Evolutionary conservation across 2,329 filamentous ascomycete species (phyloP).

Genomic region (Talaromyces atroroseus): DNA sequence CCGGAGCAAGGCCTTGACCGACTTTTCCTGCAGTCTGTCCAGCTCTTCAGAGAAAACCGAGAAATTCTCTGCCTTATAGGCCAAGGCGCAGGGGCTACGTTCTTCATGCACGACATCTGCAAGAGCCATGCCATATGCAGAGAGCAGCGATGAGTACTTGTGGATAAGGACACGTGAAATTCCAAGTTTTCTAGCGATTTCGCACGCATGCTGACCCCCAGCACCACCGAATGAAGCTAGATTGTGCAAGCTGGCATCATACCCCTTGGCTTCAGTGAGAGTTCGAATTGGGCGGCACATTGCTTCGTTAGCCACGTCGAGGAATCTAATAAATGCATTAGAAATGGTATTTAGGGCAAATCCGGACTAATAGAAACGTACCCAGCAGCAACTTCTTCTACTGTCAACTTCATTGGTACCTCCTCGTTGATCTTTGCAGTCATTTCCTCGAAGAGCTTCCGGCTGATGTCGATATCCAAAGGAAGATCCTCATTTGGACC

Average conservation of each 20-base stretch:
- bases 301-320: constrained; percentile 84
- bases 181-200: constrained; percentile 78
- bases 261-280: constrained; percentile 49
- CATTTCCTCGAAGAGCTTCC: constrained; percentile 65
- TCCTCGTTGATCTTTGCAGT: constrained; percentile 70
- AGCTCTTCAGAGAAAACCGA: background rate
- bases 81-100: background rate
- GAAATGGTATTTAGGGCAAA: too few species aligned
- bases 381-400: background rate
- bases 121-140: background rate
- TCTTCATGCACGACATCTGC: background rate
- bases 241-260: background rate
- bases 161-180: constrained; percentile 84
- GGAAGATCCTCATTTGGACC: constrained; percentile 76
- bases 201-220: constrained; percentile 78
- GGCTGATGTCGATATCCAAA: constrained; percentile 66
- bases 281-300: constrained; percentile 86
- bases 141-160: constrained; percentile 65
- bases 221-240: background rate
- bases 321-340: constrained; percentile 46
- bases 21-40: background rate
- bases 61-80: background rate
- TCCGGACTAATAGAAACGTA: background rate
- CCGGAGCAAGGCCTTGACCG: background rate
- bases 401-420: background rate